These are phyloP conservation scores for Scorias spongiosa DNA, from an alignment of 2,329 filamentous ascomycete species.

Conservation along the genomic window DNA sequence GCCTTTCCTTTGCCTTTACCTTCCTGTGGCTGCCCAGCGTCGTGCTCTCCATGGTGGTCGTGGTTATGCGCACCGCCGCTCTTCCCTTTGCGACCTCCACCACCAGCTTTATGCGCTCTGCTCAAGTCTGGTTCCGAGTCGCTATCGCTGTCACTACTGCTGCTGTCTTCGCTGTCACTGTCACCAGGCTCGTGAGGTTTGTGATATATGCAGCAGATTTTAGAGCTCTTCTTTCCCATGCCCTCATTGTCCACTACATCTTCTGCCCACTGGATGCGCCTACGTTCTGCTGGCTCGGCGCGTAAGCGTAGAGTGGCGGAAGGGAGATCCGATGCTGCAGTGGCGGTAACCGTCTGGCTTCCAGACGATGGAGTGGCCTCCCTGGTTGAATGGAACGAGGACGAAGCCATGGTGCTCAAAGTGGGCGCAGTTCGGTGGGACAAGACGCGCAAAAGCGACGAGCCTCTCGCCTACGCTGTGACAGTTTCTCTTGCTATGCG, in stretches of 20 bases:
- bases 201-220: conserved; percentile 99
- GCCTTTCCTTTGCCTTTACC: conserved; percentile 24
- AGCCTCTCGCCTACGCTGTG: too few species aligned
- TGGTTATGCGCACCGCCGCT: conserved; percentile 61
- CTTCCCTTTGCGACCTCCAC: conserved; percentile 25
- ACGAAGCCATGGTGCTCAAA: conserved; percentile 1
- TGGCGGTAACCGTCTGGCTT: conserved; percentile 18
- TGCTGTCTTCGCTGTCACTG: conserved; percentile 53
- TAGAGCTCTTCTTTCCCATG: conserved; percentile 82
- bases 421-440: too few species aligned
- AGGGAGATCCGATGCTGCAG: conserved; percentile 9
- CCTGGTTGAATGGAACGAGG: conserved; percentile 5
- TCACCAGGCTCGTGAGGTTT: conserved; percentile 68
- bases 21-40: conserved; percentile 11
- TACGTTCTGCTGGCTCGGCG: conserved; percentile 22
- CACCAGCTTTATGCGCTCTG: conserved; percentile 25
- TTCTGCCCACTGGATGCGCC: conserved; percentile 80
- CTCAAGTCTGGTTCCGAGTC: conserved; percentile 42
- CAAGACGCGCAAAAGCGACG: too few species aligned
- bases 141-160: conserved; percentile 35
- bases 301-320: conserved; percentile 25
- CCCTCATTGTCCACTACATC: conserved; percentile 92
- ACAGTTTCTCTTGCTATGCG: too few species aligned
- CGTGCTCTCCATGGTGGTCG: conserved; percentile 32
- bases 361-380: conserved; percentile 13